Conservation (phyloP, 2,329 filamentous ascomycete species). For the Penicillium polonicum region DNA sequence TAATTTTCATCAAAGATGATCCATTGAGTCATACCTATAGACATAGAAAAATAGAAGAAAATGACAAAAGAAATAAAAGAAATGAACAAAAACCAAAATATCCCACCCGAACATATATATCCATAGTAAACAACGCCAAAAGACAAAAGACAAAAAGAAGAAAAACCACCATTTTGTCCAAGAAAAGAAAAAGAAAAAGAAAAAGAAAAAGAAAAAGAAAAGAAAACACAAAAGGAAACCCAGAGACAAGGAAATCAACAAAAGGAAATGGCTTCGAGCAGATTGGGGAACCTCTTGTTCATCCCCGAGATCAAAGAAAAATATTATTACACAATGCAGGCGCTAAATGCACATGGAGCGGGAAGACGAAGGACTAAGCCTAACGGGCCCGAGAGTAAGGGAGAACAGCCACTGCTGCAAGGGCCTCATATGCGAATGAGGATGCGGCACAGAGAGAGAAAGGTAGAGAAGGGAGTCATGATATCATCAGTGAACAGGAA, state of each 20-base stretch:
- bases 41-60: constrained; percentile 18
- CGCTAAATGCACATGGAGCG: constrained; percentile 30
- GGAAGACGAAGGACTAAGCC: constrained; percentile 13
- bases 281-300: constrained; percentile 3
- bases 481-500: constrained; percentile 13
- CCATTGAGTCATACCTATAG: constrained; percentile 22
- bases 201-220: neutral
- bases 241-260: constrained; percentile 10
- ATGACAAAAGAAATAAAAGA: constrained; percentile 19
- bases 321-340: constrained; percentile 30
- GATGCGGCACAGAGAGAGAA: neutral
- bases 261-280: constrained; percentile 14
- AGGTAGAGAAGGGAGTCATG: constrained; percentile 8
- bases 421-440: neutral
- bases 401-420: constrained; percentile 1
- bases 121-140: constrained; percentile 17
- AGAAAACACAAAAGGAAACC: neutral
- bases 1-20: neutral
- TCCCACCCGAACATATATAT: constrained; percentile 17
- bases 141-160: constrained; percentile 7
- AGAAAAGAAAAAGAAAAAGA: constrained; percentile 4
- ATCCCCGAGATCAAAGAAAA: constrained; percentile 14
- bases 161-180: constrained; percentile 14
- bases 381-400: constrained; percentile 10
- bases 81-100: constrained; percentile 6